Evolutionary conservation across 305 asterid genomes (phyloP).

Genomic region (Fraxinus paxiana): DNA sequence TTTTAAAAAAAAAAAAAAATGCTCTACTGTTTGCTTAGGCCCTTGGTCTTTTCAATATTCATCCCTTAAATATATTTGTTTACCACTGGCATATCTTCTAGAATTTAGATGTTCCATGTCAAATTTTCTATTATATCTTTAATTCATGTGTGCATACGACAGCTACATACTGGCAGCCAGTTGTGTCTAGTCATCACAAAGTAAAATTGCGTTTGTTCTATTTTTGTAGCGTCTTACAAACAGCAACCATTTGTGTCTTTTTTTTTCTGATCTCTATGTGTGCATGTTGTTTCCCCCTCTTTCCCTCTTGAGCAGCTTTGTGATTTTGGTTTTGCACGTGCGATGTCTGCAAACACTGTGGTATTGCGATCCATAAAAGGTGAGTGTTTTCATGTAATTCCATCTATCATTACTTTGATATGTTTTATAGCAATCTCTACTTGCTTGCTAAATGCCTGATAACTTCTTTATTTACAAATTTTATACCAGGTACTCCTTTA

Average conservation of each 20-base stretch:
- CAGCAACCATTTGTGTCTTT: conserved; percentile 15
- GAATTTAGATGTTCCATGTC: neutral
- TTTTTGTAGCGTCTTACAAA: neutral
- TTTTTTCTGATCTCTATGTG: neutral
- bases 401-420: conserved; percentile 6
- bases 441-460: conserved; percentile 28
- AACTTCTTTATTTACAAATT: conserved; percentile 24
- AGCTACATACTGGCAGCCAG: conserved; percentile 1
- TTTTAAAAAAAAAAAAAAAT: no score
- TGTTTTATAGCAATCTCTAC: conserved; percentile 8
- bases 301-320: conserved; percentile 62
- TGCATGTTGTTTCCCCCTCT: conserved; percentile 18
- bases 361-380: conserved; percentile 98
- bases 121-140: neutral
- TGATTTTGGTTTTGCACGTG: conserved; percentile 98
- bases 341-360: conserved; percentile 98
- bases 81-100: conserved; percentile 1
- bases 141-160: neutral
- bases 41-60: neutral
- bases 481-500: conserved; percentile 79
- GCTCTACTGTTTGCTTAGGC: neutral
- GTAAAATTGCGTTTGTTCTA: neutral
- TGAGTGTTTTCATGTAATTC: conserved; percentile 26
- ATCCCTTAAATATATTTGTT: conserved; percentile 7
- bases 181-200: neutral